phyloP scores from a whole-genome alignment of 2,329 filamentous ascomycete species.

The Botrytis paeoniae region DNA sequence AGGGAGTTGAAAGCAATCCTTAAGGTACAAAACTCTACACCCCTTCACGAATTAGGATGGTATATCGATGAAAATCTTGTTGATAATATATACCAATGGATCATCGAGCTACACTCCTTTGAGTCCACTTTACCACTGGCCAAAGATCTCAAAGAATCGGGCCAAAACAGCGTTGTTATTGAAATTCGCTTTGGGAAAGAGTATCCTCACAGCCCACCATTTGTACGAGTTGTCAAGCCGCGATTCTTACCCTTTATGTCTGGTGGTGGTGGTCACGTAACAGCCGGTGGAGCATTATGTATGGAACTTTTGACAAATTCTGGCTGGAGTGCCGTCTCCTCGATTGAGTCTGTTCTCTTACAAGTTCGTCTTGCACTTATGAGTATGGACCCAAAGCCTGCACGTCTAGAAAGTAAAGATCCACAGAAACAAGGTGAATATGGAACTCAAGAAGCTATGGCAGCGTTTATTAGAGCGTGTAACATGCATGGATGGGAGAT shows the following conservation, averaged over 20 bases:
- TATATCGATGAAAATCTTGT: conserved; percentile 63
- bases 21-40: conserved; percentile 58
- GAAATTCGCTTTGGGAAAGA: conserved; percentile 77
- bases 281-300: conserved; percentile 75
- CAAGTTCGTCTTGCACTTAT: conserved; percentile 77
- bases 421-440: conserved; percentile 50
- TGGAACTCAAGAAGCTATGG: conserved; percentile 64
- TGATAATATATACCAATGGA: conserved; percentile 77
- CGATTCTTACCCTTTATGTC: conserved; percentile 68
- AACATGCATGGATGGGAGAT: conserved; percentile 68
- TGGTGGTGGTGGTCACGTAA: conserved; percentile 85
- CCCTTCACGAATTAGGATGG: conserved; percentile 72
- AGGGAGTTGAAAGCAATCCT: conserved; percentile 63
- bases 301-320: conserved; percentile 82
- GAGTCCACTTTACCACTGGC: conserved; percentile 66
- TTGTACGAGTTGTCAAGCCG: conserved; percentile 78
- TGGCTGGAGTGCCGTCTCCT: conserved; percentile 73
- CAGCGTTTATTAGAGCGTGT: conserved; percentile 70
- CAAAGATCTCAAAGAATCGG: conserved; percentile 64
- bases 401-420: conserved; percentile 53
- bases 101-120: conserved; percentile 85
- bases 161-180: conserved; percentile 66
- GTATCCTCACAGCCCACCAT: conserved; percentile 77
- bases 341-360: conserved; percentile 75
- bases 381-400: conserved; percentile 65